phyloP scores from a whole-genome alignment of 495 filamentous ascomycete species.

The Trichoderma orchidacearum region DNA sequence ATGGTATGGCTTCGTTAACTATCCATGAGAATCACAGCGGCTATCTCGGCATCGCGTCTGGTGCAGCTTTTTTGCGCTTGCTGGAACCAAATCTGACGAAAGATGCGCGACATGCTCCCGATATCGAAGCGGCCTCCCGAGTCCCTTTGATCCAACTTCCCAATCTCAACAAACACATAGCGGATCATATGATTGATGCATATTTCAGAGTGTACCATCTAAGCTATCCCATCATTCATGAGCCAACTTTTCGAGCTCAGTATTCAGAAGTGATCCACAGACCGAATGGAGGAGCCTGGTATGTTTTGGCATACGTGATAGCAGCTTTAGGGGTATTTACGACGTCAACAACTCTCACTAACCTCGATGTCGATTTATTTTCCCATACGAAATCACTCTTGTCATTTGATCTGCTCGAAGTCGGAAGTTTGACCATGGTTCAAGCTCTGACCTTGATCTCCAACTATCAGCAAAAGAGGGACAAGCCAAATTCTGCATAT shows the following conservation, averaged over 20 bases:
- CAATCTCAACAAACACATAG: slow-evolving; percentile 4
- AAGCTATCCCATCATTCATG: slow-evolving; percentile 42
- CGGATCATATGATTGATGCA: slow-evolving; percentile 24
- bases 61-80: slow-evolving; percentile 7
- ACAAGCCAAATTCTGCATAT: slow-evolving; percentile 43
- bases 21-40: slow-evolving; percentile 5
- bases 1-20: slow-evolving; percentile 9
- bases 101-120: background rate
- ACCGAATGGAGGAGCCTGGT: slow-evolving; percentile 33
- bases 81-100: slow-evolving; percentile 1
- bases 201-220: slow-evolving; percentile 40
- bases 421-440: slow-evolving; percentile 35
- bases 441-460: slow-evolving; percentile 37
- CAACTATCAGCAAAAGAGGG: slow-evolving; percentile 41
- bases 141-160: slow-evolving; percentile 4
- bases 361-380: slow-evolving; percentile 15
- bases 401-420: slow-evolving; percentile 31
- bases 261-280: slow-evolving; percentile 36
- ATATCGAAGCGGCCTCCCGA: background rate
- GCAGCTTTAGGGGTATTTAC: slow-evolving; percentile 39
- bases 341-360: slow-evolving; percentile 5
- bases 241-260: slow-evolving; percentile 40
- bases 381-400: slow-evolving; percentile 27
- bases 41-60: slow-evolving; percentile 7
- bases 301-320: slow-evolving; percentile 37